phyloP scores from a whole-genome alignment of 305 asterid species.

The Fraxinus ornus region DNA sequence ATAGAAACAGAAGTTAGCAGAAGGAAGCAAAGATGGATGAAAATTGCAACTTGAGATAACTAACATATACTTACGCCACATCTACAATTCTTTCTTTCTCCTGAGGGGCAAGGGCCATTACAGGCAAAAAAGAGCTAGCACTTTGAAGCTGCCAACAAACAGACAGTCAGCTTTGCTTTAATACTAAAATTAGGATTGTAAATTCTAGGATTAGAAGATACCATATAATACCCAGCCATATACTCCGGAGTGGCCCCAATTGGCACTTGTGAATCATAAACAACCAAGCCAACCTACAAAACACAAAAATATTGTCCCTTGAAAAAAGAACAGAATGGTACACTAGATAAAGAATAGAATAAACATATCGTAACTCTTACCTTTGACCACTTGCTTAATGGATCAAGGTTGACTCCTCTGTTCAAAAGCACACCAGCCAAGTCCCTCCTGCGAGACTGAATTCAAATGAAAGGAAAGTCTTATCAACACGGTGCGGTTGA shows the following conservation, averaged over 20 bases:
- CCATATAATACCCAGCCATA: constrained; percentile 99
- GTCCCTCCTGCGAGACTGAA: constrained; percentile 91
- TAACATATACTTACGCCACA: constrained; percentile 74
- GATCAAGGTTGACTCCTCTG: constrained; percentile 96
- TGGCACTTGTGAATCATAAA: constrained; percentile 92
- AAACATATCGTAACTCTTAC: constrained; percentile 41
- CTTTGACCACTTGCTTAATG: constrained; percentile 97
- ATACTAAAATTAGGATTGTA: not conserved
- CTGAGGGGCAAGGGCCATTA: constrained; percentile 97
- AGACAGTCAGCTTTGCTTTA: constrained; percentile 17
- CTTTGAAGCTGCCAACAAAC: constrained; percentile 67
- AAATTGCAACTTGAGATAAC: not conserved
- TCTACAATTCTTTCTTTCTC: constrained; percentile 87
- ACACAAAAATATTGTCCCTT: not conserved
- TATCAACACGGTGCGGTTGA: constrained; percentile 23
- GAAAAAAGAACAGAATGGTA: too few relatives aligned
- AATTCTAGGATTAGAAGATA: constrained; percentile 30
- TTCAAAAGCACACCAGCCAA: constrained; percentile 90
- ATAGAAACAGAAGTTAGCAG: not conserved
- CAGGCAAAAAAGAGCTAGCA: constrained; percentile 96
- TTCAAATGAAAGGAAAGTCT: constrained; percentile 15
- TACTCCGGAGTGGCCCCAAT: constrained; percentile 96
- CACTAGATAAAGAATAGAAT: not conserved
- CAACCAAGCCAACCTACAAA: constrained; percentile 87
- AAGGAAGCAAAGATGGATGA: not conserved